phyloP scores from a whole-genome alignment of 2,329 filamentous ascomycete species.

The Endoconidiophora laricicola region DNA sequence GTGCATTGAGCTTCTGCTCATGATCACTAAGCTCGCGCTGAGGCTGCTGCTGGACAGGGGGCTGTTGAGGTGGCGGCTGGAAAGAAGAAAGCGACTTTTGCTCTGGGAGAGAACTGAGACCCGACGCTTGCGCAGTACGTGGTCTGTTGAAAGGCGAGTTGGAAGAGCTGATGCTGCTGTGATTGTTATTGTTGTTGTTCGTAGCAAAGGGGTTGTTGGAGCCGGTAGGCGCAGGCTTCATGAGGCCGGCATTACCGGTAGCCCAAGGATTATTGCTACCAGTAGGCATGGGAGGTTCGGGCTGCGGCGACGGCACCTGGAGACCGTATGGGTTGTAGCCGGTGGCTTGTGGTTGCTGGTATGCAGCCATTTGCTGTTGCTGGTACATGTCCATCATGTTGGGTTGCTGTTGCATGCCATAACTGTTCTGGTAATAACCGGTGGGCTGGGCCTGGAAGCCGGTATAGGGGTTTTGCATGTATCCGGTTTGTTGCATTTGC shows the following conservation, averaged over 20 bases:
- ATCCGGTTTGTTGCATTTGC: conserved; percentile 69
- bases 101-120: conserved; percentile 62
- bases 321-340: conserved; percentile 33
- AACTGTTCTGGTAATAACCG: conserved; percentile 49
- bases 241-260: conserved; percentile 37
- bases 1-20: conserved; percentile 64
- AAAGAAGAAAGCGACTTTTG: conserved; percentile 56
- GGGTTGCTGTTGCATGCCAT: conserved; percentile 41
- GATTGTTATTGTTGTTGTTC: background rate
- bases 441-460: conserved; percentile 33
- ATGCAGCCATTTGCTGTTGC: conserved; percentile 25
- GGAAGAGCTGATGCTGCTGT: conserved; percentile 26
- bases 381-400: conserved; percentile 56
- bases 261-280: conserved; percentile 95
- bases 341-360: conserved; percentile 34
- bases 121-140: conserved; percentile 41
- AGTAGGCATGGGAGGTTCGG: conserved; percentile 49
- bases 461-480: conserved; percentile 38
- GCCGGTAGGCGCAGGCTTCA: conserved; percentile 75
- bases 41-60: conserved; percentile 21
- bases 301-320: conserved; percentile 26
- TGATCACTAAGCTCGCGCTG: conserved; percentile 44
- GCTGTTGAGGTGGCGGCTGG: conserved; percentile 32
- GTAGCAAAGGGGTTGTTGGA: conserved; percentile 94
- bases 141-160: conserved; percentile 37